phyloP scores from a whole-genome alignment of 2,329 filamentous ascomycete genomes.

The Neocatenulostroma microsporum region DNA sequence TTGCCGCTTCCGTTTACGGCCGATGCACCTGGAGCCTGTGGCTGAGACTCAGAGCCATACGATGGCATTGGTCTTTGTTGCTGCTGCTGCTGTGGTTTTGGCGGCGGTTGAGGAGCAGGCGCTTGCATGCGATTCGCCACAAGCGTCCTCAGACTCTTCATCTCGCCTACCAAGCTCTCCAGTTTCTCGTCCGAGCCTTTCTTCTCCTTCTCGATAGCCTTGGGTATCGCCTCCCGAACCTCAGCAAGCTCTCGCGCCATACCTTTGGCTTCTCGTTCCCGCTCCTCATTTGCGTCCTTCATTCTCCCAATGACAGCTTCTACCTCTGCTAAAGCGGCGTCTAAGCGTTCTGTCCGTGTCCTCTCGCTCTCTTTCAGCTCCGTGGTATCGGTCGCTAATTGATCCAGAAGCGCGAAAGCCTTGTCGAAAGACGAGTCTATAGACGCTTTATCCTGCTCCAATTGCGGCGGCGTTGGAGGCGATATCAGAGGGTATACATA shows the following conservation, averaged over 20 bases:
- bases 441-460: constrained; percentile 86
- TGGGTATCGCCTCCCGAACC: constrained; percentile 78
- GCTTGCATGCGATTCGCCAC: constrained; percentile 55
- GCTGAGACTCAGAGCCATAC: not conserved
- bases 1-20: no score
- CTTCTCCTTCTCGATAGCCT: constrained; percentile 80
- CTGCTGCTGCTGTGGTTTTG: constrained; percentile 2
- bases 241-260: constrained; percentile 78
- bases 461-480: constrained; percentile 84
- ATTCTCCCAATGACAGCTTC: constrained; percentile 75
- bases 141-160: constrained; percentile 87
- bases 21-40: no score
- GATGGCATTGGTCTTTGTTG: not conserved
- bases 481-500: constrained; percentile 88
- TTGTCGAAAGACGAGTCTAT: constrained; percentile 92
- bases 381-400: constrained; percentile 83
- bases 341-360: constrained; percentile 72
- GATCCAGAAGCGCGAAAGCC: constrained; percentile 84
- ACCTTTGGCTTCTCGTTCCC: constrained; percentile 80
- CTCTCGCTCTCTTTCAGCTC: constrained; percentile 80
- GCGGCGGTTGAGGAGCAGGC: constrained; percentile 4
- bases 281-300: constrained; percentile 69
- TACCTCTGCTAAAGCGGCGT: constrained; percentile 72
- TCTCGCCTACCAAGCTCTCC: constrained; percentile 75
- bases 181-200: constrained; percentile 72